Conservation (phyloP, 768 basidiomycete species). For the Leucocoprinus sp. region DNA sequence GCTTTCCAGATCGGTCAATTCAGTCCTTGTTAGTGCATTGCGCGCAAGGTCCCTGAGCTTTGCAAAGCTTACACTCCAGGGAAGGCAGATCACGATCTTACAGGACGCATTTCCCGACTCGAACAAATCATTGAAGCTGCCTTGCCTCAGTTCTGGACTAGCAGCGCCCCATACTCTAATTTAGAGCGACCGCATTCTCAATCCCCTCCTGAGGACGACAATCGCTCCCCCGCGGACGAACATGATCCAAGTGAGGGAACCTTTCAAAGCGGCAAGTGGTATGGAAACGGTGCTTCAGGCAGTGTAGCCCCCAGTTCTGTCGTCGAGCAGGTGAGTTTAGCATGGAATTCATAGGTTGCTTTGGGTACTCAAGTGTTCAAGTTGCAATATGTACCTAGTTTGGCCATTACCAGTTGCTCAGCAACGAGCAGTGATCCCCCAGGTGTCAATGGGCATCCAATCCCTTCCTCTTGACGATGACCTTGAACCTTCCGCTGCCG, state of each 20-base stretch:
- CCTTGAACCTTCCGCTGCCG: slow-evolving; percentile 53
- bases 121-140: slow-evolving; percentile 79
- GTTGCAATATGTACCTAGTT: slow-evolving; percentile 23
- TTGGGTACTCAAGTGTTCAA: slow-evolving; percentile 5
- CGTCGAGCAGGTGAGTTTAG: slow-evolving; percentile 57
- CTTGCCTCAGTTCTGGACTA: slow-evolving; percentile 58
- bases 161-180: slow-evolving; percentile 25
- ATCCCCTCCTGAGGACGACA: slow-evolving; percentile 57
- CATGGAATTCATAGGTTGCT: background rate
- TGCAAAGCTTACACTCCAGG: slow-evolving; percentile 87
- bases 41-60: slow-evolving; percentile 80
- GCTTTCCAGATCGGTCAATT: slow-evolving; percentile 13
- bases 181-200: slow-evolving; percentile 36
- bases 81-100: slow-evolving; percentile 77
- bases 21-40: slow-evolving; percentile 49
- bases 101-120: slow-evolving; percentile 61
- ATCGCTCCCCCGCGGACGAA: slow-evolving; percentile 65
- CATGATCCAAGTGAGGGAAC: slow-evolving; percentile 69
- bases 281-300: slow-evolving; percentile 75
- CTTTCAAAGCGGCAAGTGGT: slow-evolving; percentile 83
- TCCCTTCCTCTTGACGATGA: slow-evolving; percentile 31
- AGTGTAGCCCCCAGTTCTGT: slow-evolving; percentile 75
- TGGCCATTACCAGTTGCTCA: background rate
- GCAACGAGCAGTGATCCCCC: background rate
- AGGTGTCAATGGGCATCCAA: slow-evolving; percentile 8